phyloP scores from a whole-genome alignment of 139 green algal genomes.

The Protoeuglena noctilucae region DNA sequence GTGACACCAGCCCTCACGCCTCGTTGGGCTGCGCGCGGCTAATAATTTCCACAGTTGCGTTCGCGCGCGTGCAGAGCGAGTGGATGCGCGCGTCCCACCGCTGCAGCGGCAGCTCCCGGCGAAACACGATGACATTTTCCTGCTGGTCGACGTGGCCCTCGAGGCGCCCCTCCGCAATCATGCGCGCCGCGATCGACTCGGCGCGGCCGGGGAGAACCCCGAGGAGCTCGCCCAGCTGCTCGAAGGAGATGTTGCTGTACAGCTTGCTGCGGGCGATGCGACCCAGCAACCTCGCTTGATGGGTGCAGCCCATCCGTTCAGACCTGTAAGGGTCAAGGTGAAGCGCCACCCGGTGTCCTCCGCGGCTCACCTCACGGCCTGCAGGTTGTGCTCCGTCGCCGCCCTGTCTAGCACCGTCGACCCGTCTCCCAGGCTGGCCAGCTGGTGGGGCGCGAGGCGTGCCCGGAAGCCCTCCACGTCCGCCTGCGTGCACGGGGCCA shows the following conservation, averaged over 20 bases:
- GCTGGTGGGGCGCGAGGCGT: conserved; percentile 66
- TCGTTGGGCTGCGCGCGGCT: no score
- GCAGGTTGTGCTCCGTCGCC: conserved; percentile 10
- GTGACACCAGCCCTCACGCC: no score
- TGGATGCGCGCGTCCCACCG: no score
- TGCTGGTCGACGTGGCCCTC: conserved; percentile 50
- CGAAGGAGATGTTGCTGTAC: conserved; percentile 79
- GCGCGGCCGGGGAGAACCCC: conserved; percentile 49
- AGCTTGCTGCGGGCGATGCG: conserved; percentile 56
- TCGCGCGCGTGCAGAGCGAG: no score
- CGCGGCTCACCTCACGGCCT: no score
- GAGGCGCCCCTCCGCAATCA: conserved; percentile 66
- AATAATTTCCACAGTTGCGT: no score
- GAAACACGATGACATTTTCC: no score
- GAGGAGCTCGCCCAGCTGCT: conserved; percentile 74
- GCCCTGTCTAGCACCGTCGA: conserved; percentile 23
- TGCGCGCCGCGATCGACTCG: conserved; percentile 61
- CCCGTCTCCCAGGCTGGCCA: conserved; percentile 51
- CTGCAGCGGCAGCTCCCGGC: no score
- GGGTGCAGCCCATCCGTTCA: neutral
- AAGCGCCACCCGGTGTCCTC: neutral
- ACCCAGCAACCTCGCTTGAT: conserved; percentile 45
- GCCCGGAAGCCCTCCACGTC: conserved; percentile 71
- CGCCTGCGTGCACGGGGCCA: neutral
- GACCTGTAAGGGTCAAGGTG: neutral